Conservation (phyloP, 1,139 yeast genomes). For the Wickerhamomyces sp. region DNA sequence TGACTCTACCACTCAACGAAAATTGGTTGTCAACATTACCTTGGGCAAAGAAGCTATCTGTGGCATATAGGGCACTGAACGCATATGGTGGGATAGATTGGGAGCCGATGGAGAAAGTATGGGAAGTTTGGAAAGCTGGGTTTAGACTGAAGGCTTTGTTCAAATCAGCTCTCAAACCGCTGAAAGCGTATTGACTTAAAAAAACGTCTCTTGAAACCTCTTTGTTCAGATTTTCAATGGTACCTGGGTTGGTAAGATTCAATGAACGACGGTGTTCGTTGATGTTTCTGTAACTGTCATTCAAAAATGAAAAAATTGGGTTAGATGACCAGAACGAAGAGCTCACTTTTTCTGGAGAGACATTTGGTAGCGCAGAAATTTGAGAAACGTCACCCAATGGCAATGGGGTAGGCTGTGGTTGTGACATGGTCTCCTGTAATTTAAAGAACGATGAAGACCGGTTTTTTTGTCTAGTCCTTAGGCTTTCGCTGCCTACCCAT, state of each 20-base stretch:
- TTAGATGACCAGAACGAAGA: conserved; percentile 75
- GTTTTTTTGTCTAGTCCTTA: neutral
- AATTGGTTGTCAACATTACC: conserved; percentile 88
- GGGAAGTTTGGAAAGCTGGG: conserved; percentile 97
- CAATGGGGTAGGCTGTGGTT: conserved; percentile 29
- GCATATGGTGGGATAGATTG: conserved; percentile 87
- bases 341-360: conserved; percentile 38
- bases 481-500: neutral
- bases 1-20: conserved; percentile 82
- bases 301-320: conserved; percentile 77
- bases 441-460: neutral
- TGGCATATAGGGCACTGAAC: conserved; percentile 84
- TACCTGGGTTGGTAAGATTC: conserved; percentile 87
- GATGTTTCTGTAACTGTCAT: conserved; percentile 70
- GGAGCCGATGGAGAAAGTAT: conserved; percentile 87
- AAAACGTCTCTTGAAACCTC: conserved; percentile 94
- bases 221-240: conserved; percentile 88
- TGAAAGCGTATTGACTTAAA: conserved; percentile 83
- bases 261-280: conserved; percentile 76
- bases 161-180: conserved; percentile 95
- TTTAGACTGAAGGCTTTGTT: conserved; percentile 87
- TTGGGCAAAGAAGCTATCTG: conserved; percentile 81
- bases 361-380: conserved; percentile 52
- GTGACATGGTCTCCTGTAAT: conserved; percentile 13
- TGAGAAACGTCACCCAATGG: conserved; percentile 51